Percentiles rank a stretch among this genome's conserved stretches.
Conservation (phyloP, 768 basidiomycete genomes). For the Udeniomyces megalosporus region DNA sequence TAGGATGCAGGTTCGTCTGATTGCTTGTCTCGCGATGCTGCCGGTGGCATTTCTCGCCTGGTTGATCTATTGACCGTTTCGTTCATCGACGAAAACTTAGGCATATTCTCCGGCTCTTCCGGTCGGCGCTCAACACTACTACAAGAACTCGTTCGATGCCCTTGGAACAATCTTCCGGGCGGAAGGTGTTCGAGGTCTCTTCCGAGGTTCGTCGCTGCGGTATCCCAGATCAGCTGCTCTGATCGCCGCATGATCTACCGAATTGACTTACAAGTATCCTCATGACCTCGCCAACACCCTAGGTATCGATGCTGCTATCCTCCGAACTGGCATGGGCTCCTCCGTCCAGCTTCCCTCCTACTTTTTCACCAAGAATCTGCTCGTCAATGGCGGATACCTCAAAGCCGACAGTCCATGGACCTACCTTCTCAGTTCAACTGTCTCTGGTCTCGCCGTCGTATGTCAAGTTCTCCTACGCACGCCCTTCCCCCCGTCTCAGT, state of each 20-base stretch:
- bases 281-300: constrained; percentile 25
- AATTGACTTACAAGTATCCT: too few relatives aligned
- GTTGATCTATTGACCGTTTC: too few relatives aligned
- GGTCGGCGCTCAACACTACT: constrained; percentile 85
- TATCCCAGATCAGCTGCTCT: too few relatives aligned
- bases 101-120: constrained; percentile 90
- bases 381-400: constrained; percentile 51
- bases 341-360: constrained; percentile 93
- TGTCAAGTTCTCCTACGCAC: constrained; percentile 24
- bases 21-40: too few relatives aligned
- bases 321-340: constrained; percentile 88
- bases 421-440: constrained; percentile 68
- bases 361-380: constrained; percentile 71
- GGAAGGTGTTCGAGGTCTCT: constrained; percentile 62
- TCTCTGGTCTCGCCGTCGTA: constrained; percentile 86
- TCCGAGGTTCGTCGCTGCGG: constrained; percentile 28
- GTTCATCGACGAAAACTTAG: constrained; percentile 31
- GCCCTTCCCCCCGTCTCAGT: neutral
- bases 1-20: constrained; percentile 52
- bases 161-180: constrained; percentile 58
- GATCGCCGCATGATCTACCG: too few relatives aligned
- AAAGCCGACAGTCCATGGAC: constrained; percentile 68
- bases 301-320: constrained; percentile 81
- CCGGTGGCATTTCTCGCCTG: too few relatives aligned
- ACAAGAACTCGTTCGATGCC: constrained; percentile 69